A percentile compares a stretch with the other conserved stretches of the same genome.
These are phyloP conservation scores for Apostasia ramifera DNA, from an alignment of 106 monocot genomes.

Conservation along the genomic window DNA sequence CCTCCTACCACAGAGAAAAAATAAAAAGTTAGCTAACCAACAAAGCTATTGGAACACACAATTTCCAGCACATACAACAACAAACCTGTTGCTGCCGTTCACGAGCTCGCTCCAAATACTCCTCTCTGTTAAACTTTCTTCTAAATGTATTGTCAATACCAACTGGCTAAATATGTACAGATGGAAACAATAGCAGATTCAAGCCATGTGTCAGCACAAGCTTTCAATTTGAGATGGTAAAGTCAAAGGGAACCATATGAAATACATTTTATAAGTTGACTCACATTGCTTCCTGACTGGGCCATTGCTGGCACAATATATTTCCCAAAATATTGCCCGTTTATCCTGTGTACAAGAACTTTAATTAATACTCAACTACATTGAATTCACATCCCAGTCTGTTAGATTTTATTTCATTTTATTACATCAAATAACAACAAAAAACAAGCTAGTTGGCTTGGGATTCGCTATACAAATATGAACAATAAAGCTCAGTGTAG, in stretches of 20 bases:
- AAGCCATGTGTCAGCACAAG: background rate
- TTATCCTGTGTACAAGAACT: background rate
- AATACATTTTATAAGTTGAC: background rate
- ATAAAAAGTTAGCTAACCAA: background rate
- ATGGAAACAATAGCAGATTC: background rate
- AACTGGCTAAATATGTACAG: conserved; percentile 32
- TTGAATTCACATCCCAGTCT: too few species aligned
- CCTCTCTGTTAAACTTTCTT: conserved; percentile 78
- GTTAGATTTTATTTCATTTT: too few species aligned
- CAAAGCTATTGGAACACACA: background rate
- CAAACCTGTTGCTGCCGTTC: conserved; percentile 58
- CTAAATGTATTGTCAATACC: conserved; percentile 93
- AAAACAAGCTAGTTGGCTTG: too few species aligned
- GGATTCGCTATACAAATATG: too few species aligned
- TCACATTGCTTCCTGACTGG: conserved; percentile 33
- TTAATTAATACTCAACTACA: too few species aligned
- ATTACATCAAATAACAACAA: too few species aligned
- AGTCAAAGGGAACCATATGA: background rate
- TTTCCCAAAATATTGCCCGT: background rate
- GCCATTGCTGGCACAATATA: conserved; percentile 16
- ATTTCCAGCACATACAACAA: background rate
- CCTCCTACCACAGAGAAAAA: conserved; percentile 29
- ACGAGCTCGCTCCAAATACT: conserved; percentile 66
- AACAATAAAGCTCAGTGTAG: too few species aligned
- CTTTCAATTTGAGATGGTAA: background rate